Conservation (phyloP, 179 eudicot species). For the Corrigiola litoralis region DNA sequence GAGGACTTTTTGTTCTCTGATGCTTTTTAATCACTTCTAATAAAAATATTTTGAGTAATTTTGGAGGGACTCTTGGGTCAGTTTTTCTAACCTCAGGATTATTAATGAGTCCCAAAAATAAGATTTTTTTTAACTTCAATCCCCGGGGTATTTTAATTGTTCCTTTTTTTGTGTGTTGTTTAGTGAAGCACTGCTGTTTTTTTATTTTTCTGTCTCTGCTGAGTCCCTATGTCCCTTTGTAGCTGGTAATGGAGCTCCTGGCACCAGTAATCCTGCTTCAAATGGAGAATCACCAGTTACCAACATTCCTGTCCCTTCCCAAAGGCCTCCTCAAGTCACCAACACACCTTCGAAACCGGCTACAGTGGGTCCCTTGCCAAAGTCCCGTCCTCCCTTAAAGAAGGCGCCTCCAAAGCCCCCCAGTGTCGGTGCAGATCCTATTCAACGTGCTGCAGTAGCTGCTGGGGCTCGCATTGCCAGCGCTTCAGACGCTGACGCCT, state of each 20-base stretch:
- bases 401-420: constrained; percentile 29
- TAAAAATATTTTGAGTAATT: too few relatives aligned
- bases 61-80: too few relatives aligned
- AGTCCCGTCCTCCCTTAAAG: constrained; percentile 30
- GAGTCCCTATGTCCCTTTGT: not conserved
- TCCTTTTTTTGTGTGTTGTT: not conserved
- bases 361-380: constrained; percentile 8
- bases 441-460: constrained; percentile 74
- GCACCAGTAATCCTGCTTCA: constrained; percentile 25
- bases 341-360: constrained; percentile 20
- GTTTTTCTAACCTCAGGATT: too few relatives aligned
- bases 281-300: constrained; percentile 24
- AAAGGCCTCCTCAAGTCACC: constrained; percentile 24
- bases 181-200: not conserved
- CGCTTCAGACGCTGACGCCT: constrained; percentile 53
- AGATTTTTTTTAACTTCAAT: too few relatives aligned
- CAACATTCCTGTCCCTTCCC: constrained; percentile 20
- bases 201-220: not conserved
- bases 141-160: not conserved
- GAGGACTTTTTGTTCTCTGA: too few relatives aligned
- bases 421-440: constrained; percentile 35
- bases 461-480: constrained; percentile 83
- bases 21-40: too few relatives aligned
- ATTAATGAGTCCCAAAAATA: too few relatives aligned
- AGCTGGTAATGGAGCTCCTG: constrained; percentile 31